Base-by-base conservation (phyloP, 2,329 filamentous ascomycete genomes). In the Spiromastix sp. region DNA sequence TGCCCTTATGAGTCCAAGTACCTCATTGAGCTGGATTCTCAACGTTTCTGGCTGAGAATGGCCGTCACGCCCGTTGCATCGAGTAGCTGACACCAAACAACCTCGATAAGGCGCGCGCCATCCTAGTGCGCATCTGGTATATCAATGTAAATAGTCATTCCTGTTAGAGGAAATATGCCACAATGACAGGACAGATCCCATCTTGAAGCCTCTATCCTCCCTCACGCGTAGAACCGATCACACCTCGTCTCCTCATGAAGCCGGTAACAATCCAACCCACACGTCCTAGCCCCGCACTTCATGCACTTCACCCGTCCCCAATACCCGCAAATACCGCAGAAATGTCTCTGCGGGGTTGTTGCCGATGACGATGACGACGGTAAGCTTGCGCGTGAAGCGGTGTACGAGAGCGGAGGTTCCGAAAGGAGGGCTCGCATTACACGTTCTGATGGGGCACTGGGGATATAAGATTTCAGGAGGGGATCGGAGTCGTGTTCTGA, bases 281-380 rank as follows among this genome's bases (percentile, higher is more conserved):
- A 69, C 7, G 60, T 64, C 42, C 65, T 48, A 34, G 60, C 53
- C 36, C 60, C 62, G 44, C 66, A 69, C 36, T 56, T 66, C 48
- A 57, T 57, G 46, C 66, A 69, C 44, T 60, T 57, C 19, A 67
- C 59, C 44, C 63, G 63, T 1, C 66, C 66, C 66, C 66, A 69
- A 36, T 68, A 69, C 8, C 66, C 66, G 44, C 66, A 69, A 41
- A 69, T 61, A 32, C 56, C 57, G 43, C 66, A 69, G 41, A 69
- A 69, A 31, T 54, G 45, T 20, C 65, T 51, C 26, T 50, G 49
- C 7, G 63, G 52, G 28, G 52, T 60, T 4, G 48, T 43, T 1
- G 48, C 45, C 1, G 47, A 34, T 1, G 37, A 28, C 38, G 13
- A n/a, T 35, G 10, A 27, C 17, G 29, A 22, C 21, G 54, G 49